Evolutionary conservation across 1,139 yeast species (phyloP).

Genomic region (Geotrichum carabidarum): DNA sequence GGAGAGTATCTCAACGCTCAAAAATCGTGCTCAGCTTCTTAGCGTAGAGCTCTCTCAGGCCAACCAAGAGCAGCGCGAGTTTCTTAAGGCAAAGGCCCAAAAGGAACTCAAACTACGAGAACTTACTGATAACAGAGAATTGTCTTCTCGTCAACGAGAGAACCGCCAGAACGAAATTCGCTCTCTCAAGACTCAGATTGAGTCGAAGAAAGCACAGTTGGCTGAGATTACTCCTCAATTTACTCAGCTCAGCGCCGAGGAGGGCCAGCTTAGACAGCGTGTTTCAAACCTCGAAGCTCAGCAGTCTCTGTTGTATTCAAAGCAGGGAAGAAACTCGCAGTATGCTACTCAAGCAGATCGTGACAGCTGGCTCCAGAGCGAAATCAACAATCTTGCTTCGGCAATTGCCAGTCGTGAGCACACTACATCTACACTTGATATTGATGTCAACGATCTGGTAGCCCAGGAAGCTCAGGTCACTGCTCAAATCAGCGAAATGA

Average conservation of each 20-base stretch:
- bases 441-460: slow-evolving; percentile 29
- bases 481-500: slow-evolving; percentile 26
- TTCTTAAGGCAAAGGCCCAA: slow-evolving; percentile 36
- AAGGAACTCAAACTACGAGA: slow-evolving; percentile 34
- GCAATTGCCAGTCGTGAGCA: slow-evolving; percentile 34
- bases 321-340: slow-evolving; percentile 65
- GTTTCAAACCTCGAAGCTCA: slow-evolving; percentile 47
- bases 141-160: slow-evolving; percentile 6
- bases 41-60: slow-evolving; percentile 45
- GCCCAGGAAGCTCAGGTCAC: slow-evolving; percentile 20
- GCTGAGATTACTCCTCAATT: slow-evolving; percentile 21
- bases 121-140: slow-evolving; percentile 24
- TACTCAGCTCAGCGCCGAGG: slow-evolving; percentile 41
- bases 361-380: slow-evolving; percentile 58
- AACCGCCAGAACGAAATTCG: slow-evolving; percentile 38
- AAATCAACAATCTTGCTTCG: slow-evolving; percentile 42
- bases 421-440: slow-evolving; percentile 18
- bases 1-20: slow-evolving; percentile 44
- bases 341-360: slow-evolving; percentile 56
- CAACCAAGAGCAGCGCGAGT: slow-evolving; percentile 45
- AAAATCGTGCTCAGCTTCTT: slow-evolving; percentile 38
- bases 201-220: slow-evolving; percentile 20
- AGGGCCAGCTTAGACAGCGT: slow-evolving; percentile 41
- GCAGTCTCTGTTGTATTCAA: slow-evolving; percentile 64
- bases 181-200: slow-evolving; percentile 36